phyloP scores from a whole-genome alignment of 2,329 filamentous ascomycete genomes.

The Arachnopeziza araneosa region DNA sequence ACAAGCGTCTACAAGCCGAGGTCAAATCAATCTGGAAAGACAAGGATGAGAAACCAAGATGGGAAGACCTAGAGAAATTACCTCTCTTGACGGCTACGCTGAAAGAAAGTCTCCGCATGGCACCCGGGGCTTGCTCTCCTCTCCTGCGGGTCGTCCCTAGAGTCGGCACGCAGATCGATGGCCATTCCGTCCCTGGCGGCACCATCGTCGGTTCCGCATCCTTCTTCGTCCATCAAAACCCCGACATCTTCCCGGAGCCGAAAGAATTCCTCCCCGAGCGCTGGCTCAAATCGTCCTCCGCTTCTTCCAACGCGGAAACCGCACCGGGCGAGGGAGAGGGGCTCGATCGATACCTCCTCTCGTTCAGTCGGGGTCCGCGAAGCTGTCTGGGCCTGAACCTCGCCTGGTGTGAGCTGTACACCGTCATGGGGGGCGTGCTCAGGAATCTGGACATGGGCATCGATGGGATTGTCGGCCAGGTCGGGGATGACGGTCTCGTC shows the following conservation, averaged over 20 bases:
- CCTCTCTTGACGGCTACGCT: slow-evolving; percentile 32
- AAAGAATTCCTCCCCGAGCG: slow-evolving; percentile 37
- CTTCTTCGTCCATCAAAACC: slow-evolving; percentile 36
- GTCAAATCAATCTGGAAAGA: slow-evolving; percentile 34
- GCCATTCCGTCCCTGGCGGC: slow-evolving; percentile 40
- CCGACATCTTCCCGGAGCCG: slow-evolving; percentile 33
- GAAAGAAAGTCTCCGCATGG: slow-evolving; percentile 72
- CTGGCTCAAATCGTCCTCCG: slow-evolving; percentile 28
- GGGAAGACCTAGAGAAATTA: slow-evolving; percentile 34
- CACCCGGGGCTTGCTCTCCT: slow-evolving; percentile 65
- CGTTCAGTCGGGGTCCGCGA: neutral
- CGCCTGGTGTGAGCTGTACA: neutral
- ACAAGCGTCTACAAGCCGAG: slow-evolving; percentile 35
- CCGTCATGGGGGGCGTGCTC: neutral
- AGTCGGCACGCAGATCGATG: slow-evolving; percentile 39
- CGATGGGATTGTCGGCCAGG: neutral
- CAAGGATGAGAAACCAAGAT: slow-evolving; percentile 25
- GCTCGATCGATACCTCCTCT: neutral
- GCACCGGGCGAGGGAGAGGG: neutral
- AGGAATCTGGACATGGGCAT: neutral
- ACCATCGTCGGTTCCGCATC: slow-evolving; percentile 41
- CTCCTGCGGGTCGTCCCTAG: slow-evolving; percentile 62
- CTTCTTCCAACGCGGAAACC: neutral
- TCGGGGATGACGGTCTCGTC: neutral
- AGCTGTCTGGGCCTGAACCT: neutral